Evolutionary conservation across 345 rosid genomes (phyloP), one percentile per base, ranked within the genome.

Genomic region (Salix arbutifolia): DNA sequence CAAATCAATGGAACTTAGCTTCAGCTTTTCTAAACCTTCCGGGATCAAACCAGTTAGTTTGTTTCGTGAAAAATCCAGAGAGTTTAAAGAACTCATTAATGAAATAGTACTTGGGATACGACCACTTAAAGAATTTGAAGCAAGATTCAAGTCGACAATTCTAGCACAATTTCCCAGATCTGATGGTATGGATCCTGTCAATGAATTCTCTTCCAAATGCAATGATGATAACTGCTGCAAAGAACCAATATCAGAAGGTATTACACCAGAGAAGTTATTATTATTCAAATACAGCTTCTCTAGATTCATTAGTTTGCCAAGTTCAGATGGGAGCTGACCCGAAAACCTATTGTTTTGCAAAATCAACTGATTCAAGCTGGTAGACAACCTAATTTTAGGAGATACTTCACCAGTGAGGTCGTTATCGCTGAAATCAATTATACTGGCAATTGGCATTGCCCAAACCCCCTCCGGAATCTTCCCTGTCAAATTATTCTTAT

Each of bases 81-180:
- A 84, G 86, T 91, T 95, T 77, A 95, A 85, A 62, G 88, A 87
- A 84, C 71, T 79, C 73, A 91, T 79, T 28, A 38, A 78, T 25
- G 89, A 78, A 75, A 93, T 40, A 37, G 85, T 50, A 7, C 6
- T 26, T 0, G 96, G 97, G 46, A 95, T 91, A 17, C 65, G 78
- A 69, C 96, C 97, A 64, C 69, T 85, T 28, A 91, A 81, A 6
- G 86, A 83, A 85, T 95, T 95, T 19, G 37, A 61, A 30, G 97
- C 91, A n/a, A 91, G 97, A 83, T 85, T 89, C 79, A 95, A 75
- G 79, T 95, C 97, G 69, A 90, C 97, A 77, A 95, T 58, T 75
- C 78, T 83, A 19, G 72, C 65, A 72, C 97, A 93, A 12, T 77
- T 66, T 37, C 87, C 85, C 23, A 95, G 53, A 42, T 84, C 88